Percentiles rank a stretch among this genome's conserved stretches.
These are phyloP conservation scores for Heimioporus retisporus DNA, from an alignment of 1,284 basidiomycete species.

Conservation along the genomic window DNA sequence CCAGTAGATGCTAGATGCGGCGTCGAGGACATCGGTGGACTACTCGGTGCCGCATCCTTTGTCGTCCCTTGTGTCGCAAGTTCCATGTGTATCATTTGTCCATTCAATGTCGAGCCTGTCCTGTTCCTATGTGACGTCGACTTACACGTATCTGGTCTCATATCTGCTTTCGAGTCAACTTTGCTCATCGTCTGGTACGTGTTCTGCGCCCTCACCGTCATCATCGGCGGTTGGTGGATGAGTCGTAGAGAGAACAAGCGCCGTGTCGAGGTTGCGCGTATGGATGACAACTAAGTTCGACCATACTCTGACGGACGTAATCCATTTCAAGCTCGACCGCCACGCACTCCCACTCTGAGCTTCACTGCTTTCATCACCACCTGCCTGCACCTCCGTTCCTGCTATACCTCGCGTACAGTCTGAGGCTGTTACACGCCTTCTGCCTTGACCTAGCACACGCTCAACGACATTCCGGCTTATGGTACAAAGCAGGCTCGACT, in stretches of 20 bases:
- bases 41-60: constrained; percentile 96
- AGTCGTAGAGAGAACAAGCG: constrained; percentile 59
- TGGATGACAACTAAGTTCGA: constrained; percentile 56
- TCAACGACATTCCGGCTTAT: no score
- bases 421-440: no score
- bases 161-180: constrained; percentile 81
- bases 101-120: constrained; percentile 85
- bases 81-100: constrained; percentile 95
- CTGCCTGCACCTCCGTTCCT: constrained; percentile 50
- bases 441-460: no score
- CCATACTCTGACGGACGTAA: constrained; percentile 75
- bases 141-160: constrained; percentile 81
- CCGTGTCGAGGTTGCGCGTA: constrained; percentile 63
- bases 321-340: constrained; percentile 30
- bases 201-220: constrained; percentile 83
- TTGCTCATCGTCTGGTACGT: constrained; percentile 83
- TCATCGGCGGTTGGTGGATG: constrained; percentile 84
- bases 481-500: no score
- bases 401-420: constrained; percentile 53
- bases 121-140: constrained; percentile 95
- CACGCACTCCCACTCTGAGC: constrained; percentile 8
- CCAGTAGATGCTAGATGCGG: constrained; percentile 77
- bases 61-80: constrained; percentile 97
- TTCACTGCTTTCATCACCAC: constrained; percentile 27
- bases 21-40: constrained; percentile 23